A percentile compares a stretch with the other conserved stretches of the same genome.
Conservation (phyloP, 2,329 filamentous ascomycete genomes). For the Samsoniella hepiali region DNA sequence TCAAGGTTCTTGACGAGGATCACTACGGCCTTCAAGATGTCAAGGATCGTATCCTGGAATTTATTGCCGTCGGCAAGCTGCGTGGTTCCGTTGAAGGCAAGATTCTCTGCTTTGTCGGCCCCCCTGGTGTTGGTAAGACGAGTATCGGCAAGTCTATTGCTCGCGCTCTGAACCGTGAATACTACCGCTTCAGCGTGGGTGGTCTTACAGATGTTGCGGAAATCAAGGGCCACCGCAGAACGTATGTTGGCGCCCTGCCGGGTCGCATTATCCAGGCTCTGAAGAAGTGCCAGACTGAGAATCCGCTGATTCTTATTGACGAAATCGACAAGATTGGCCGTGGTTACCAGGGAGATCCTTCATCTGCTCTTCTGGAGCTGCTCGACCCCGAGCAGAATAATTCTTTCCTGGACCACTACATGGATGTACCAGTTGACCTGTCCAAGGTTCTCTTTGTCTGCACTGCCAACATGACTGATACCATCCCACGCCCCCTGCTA, state of each 20-base stretch:
- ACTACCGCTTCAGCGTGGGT: slow-evolving; percentile 97
- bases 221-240: slow-evolving; percentile 95
- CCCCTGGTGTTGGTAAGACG: slow-evolving; percentile 96
- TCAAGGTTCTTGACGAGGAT: slow-evolving; percentile 88
- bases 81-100: slow-evolving; percentile 97
- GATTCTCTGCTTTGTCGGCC: slow-evolving; percentile 95
- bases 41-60: slow-evolving; percentile 96
- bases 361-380: slow-evolving; percentile 87
- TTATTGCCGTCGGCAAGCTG: slow-evolving; percentile 96
- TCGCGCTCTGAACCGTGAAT: slow-evolving; percentile 87
- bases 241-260: slow-evolving; percentile 92
- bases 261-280: slow-evolving; percentile 96
- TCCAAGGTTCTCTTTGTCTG: slow-evolving; percentile 98
- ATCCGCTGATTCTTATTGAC: slow-evolving; percentile 92
- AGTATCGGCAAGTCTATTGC: slow-evolving; percentile 99
- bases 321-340: slow-evolving; percentile 98
- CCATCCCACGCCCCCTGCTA: slow-evolving; percentile 86
- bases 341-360: slow-evolving; percentile 93
- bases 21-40: slow-evolving; percentile 97
- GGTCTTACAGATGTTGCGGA: slow-evolving; percentile 96
- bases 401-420: slow-evolving; percentile 97
- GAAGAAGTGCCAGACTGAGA: slow-evolving; percentile 99
- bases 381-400: slow-evolving; percentile 96
- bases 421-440: slow-evolving; percentile 95
- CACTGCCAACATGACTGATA: slow-evolving; percentile 98